phyloP scores from a whole-genome alignment of 1,284 basidiomycete genomes.

The Mycena sp. region DNA sequence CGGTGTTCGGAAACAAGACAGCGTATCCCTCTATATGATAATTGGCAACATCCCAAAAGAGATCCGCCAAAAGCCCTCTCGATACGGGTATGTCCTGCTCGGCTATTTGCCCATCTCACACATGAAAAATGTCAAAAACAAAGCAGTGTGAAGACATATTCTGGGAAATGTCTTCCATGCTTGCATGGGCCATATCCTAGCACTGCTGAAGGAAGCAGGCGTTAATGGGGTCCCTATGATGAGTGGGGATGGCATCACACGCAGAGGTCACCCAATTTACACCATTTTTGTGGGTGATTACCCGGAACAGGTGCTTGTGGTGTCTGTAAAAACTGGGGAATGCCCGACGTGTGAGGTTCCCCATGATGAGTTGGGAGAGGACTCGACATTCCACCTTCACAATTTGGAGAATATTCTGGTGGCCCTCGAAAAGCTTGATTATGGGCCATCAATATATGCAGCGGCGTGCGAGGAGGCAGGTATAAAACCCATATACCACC shows the following conservation, averaged over 20 bases:
- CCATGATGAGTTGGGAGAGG: slow-evolving; percentile 23
- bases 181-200: background rate
- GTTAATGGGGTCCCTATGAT: background rate
- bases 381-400: background rate
- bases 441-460: slow-evolving; percentile 29
- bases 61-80: slow-evolving; percentile 38
- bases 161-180: slow-evolving; percentile 38
- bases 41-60: slow-evolving; percentile 50
- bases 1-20: slow-evolving; percentile 44
- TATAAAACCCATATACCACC: slow-evolving; percentile 36
- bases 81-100: slow-evolving; percentile 43
- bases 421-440: slow-evolving; percentile 43
- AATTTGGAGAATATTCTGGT: slow-evolving; percentile 28
- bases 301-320: background rate
- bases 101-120: slow-evolving; percentile 49
- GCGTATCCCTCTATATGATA: slow-evolving; percentile 51
- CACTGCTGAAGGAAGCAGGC: background rate
- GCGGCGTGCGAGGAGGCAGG: slow-evolving; percentile 23
- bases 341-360: background rate
- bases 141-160: slow-evolving; percentile 34
- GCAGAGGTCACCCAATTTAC: background rate
- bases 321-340: background rate
- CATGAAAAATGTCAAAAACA: slow-evolving; percentile 41
- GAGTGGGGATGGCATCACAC: background rate
- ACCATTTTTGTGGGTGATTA: background rate